Percentiles rank a stretch among this genome's conserved stretches.
These are phyloP conservation scores for Carallia pectinifolia DNA, from an alignment of 345 rosid species.

Conservation along the genomic window DNA sequence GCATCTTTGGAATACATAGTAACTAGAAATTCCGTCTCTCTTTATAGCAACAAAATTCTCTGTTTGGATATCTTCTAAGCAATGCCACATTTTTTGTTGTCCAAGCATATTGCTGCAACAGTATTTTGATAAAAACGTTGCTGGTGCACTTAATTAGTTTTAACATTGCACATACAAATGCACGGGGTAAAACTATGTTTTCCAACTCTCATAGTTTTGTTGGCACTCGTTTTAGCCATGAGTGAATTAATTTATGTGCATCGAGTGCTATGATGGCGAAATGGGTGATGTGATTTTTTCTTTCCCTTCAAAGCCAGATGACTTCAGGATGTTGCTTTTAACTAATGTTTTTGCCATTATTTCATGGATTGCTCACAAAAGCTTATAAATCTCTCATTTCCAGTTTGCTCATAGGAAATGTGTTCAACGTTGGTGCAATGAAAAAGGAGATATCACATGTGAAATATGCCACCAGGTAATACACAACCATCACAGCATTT, in stretches of 20 bases:
- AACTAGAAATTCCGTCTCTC: no score
- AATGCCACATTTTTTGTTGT: not conserved
- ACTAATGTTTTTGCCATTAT: not conserved
- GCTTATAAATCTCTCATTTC: not conserved
- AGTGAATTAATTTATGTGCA: slow-evolving; percentile 2
- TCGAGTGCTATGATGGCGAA: not conserved
- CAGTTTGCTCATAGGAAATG: slow-evolving; percentile 35
- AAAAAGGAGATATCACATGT: slow-evolving; percentile 31
- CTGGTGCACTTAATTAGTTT: not conserved
- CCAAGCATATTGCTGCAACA: no score
- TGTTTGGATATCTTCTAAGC: not conserved
- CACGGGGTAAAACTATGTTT: not conserved
- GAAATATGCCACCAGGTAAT: slow-evolving; percentile 35
- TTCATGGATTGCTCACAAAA: not conserved
- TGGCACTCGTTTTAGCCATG: not conserved
- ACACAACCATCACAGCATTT: not conserved
- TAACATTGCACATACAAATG: not conserved
- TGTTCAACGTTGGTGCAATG: slow-evolving; percentile 34
- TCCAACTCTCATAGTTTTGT: not conserved
- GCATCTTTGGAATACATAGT: no score
- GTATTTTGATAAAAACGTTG: no score
- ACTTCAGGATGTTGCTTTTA: not conserved
- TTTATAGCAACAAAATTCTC: no score
- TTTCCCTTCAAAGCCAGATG: not conserved
- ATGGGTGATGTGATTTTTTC: slow-evolving; percentile 8